These are phyloP conservation scores for Pyrenochaeta sp. DNA, from an alignment of 2,329 filamentous ascomycete species.

Conservation along the genomic window DNA sequence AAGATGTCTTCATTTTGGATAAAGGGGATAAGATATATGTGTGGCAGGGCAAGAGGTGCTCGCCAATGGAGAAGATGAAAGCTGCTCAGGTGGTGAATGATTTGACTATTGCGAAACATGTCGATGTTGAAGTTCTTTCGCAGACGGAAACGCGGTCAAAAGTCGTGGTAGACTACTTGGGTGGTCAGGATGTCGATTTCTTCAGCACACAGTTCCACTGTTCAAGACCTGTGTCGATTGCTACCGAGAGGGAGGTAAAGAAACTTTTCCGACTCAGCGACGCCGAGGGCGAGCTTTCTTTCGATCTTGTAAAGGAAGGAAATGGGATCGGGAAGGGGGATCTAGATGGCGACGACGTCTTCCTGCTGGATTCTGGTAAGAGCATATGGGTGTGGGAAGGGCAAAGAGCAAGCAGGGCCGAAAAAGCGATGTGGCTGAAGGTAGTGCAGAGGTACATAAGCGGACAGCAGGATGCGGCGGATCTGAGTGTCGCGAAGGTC, in stretches of 20 bases:
- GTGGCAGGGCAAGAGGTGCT: constrained; percentile 72
- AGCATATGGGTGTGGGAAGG: constrained; percentile 74
- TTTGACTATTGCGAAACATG: constrained; percentile 69
- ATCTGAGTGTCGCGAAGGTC: constrained; percentile 64
- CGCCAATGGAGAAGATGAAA: constrained; percentile 74
- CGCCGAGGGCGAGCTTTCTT: constrained; percentile 64
- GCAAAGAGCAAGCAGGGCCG: constrained; percentile 62
- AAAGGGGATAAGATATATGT: constrained; percentile 71
- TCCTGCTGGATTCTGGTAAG: constrained; percentile 66
- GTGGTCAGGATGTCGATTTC: constrained; percentile 52
- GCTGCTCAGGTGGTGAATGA: constrained; percentile 73
- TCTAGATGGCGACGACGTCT: constrained; percentile 68
- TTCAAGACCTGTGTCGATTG: constrained; percentile 51
- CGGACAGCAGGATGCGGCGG: constrained; percentile 54
- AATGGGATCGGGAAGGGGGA: constrained; percentile 56
- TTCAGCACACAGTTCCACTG: constrained; percentile 53
- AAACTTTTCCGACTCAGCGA: constrained; percentile 71
- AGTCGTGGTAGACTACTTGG: constrained; percentile 62
- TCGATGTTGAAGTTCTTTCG: constrained; percentile 71
- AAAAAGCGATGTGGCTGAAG: constrained; percentile 68
- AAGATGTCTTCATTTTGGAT: constrained; percentile 72
- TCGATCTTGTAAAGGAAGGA: constrained; percentile 67
- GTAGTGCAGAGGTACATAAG: constrained; percentile 66
- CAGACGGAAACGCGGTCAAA: constrained; percentile 66
- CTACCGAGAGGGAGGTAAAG: constrained; percentile 37